Percentiles rank a stretch among this genome's conserved stretches.
phyloP scores from a whole-genome alignment of 208 protist genomes.

The Strigomonas galati region DNA sequence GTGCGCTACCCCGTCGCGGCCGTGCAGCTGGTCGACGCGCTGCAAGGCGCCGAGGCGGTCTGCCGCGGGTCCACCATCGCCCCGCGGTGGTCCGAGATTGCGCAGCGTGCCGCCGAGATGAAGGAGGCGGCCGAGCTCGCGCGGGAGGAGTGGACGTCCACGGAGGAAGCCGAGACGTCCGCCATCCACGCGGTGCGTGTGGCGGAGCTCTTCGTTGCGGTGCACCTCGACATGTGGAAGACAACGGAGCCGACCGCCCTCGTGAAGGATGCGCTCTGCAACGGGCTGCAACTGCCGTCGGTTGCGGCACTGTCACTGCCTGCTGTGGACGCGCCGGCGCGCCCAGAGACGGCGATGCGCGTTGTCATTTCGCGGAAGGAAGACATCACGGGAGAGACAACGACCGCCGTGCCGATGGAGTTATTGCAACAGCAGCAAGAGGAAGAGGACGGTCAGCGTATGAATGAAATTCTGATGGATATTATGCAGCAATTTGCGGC shows the following conservation, averaged over 20 bases:
- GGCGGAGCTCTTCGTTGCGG: slow-evolving; percentile 49
- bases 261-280: slow-evolving; percentile 20
- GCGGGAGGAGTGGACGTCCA: neutral
- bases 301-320: neutral
- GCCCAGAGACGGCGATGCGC: neutral
- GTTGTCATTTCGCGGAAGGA: too few species aligned
- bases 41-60: slow-evolving; percentile 32
- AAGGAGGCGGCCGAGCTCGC: slow-evolving; percentile 3
- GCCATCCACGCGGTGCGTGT: neutral
- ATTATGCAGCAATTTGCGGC: neutral
- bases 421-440: slow-evolving; percentile 5
- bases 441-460: neutral
- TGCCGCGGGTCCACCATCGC: slow-evolving; percentile 17
- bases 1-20: slow-evolving; percentile 54
- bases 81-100: slow-evolving; percentile 21
- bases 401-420: slow-evolving; percentile 11
- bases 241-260: slow-evolving; percentile 29
- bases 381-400: neutral
- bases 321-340: neutral
- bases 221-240: slow-evolving; percentile 81
- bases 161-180: slow-evolving; percentile 1
- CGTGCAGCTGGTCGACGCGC: slow-evolving; percentile 43
- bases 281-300: neutral
- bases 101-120: neutral
- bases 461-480: neutral